Conservation (phyloP, 129 eudicot genomes). For the Heracleum sosnowskyi region DNA sequence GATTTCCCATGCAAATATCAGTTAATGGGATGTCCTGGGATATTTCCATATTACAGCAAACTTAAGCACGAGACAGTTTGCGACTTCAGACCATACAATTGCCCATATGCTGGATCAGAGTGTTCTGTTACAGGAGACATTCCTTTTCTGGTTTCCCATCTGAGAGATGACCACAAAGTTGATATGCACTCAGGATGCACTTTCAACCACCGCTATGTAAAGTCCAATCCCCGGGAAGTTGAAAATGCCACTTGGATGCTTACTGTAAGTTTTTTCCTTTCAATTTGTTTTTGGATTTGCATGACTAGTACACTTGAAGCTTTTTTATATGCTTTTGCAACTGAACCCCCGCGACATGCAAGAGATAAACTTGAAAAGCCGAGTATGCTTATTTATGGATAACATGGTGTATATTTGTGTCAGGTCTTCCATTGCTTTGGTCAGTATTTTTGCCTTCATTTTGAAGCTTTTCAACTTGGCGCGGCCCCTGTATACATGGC, state of each 20-base stretch:
- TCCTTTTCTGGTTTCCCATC: constrained; percentile 75
- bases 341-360: background rate
- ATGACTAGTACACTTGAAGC: background rate
- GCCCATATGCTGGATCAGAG: constrained; percentile 97
- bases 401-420: background rate
- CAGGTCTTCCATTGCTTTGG: constrained; percentile 97
- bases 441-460: constrained; percentile 94
- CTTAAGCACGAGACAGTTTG: constrained; percentile 84
- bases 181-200: constrained; percentile 97
- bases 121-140: constrained; percentile 88
- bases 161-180: constrained; percentile 90
- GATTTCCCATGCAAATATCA: constrained; percentile 82
- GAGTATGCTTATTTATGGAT: background rate
- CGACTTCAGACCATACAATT: constrained; percentile 85
- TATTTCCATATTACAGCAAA: constrained; percentile 94
- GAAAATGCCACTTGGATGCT: constrained; percentile 99
- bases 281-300: too few relatives aligned
- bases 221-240: constrained; percentile 97
- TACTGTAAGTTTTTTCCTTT: constrained; percentile 45
- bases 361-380: background rate
- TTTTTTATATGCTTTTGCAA: background rate
- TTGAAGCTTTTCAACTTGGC: constrained; percentile 89
- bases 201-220: constrained; percentile 89
- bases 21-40: constrained; percentile 78
- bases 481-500: constrained; percentile 97